Conservation (phyloP, 345 rosid species). For the Pistacia integerrima region DNA sequence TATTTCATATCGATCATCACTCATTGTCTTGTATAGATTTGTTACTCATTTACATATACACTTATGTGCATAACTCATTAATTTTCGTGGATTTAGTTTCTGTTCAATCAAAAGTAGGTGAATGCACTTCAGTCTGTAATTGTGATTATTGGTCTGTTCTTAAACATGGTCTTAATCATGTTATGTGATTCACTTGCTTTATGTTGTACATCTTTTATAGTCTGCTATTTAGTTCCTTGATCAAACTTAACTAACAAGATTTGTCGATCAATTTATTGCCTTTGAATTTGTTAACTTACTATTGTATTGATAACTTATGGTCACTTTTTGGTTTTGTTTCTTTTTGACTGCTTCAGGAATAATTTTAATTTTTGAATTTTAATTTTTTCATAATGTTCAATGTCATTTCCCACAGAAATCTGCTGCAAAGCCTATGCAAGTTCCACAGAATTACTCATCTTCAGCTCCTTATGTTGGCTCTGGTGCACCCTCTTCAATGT, state of each 20-base stretch:
- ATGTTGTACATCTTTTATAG: neutral
- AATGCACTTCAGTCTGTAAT: too few relatives aligned
- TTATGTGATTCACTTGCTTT: neutral
- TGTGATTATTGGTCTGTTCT: neutral
- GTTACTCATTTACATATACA: too few relatives aligned
- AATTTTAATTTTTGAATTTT: neutral
- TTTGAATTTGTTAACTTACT: neutral
- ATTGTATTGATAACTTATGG: neutral
- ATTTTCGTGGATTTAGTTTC: too few relatives aligned
- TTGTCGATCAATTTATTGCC: neutral
- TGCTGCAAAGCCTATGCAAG: conserved; percentile 76
- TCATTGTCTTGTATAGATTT: too few relatives aligned
- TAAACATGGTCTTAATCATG: too few relatives aligned
- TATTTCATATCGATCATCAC: neutral
- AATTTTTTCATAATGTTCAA: neutral
- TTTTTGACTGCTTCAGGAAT: neutral
- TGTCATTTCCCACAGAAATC: conserved; percentile 53
- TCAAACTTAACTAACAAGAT: neutral
- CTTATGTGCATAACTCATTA: too few relatives aligned
- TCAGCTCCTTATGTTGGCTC: conserved; percentile 80
- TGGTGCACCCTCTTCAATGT: conserved; percentile 78
- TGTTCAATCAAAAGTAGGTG: too few relatives aligned
- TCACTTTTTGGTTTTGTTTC: neutral
- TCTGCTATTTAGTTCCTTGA: neutral
- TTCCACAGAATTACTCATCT: conserved; percentile 61